phyloP scores from a whole-genome alignment of 768 basidiomycete genomes.

The Holtermanniella nyarrowii region DNA sequence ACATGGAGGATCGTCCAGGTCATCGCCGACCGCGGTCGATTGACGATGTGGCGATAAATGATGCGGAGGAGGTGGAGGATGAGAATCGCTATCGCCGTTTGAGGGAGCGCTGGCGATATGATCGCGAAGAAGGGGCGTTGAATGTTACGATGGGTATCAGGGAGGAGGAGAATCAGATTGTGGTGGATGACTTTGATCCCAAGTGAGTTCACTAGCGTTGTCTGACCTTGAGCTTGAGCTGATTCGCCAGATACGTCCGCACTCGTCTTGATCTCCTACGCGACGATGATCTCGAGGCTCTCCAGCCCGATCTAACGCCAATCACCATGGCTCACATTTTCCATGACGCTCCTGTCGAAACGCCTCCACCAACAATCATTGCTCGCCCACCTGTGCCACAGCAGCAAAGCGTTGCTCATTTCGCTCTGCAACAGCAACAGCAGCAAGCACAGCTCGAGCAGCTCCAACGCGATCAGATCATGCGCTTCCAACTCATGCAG shows the following conservation, averaged over 20 bases:
- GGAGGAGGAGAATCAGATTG: constrained; percentile 36
- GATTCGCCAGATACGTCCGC: constrained; percentile 23
- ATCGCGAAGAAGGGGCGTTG: constrained; percentile 32
- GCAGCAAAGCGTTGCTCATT: constrained; percentile 12
- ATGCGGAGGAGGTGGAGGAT: constrained; percentile 16
- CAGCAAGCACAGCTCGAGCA: constrained; percentile 22
- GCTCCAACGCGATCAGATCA: constrained; percentile 23
- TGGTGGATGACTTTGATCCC: constrained; percentile 42
- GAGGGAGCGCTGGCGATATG: constrained; percentile 42
- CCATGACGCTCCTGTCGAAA: constrained; percentile 20
- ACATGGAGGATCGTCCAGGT: neutral
- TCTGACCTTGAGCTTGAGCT: neutral
- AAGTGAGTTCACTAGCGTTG: constrained; percentile 13
- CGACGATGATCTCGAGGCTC: constrained; percentile 24
- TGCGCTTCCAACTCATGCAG: constrained; percentile 6
- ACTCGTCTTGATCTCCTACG: constrained; percentile 25
- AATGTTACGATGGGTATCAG: constrained; percentile 39
- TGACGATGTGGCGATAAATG: constrained; percentile 17
- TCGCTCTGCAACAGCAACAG: constrained; percentile 17
- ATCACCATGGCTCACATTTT: constrained; percentile 16
- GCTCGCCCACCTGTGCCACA: constrained; percentile 17
- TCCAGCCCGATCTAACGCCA: constrained; percentile 22
- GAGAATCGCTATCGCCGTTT: constrained; percentile 25
- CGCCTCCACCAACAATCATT: constrained; percentile 27
- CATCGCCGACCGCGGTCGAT: constrained; percentile 20